These are phyloP conservation scores for Boletus semigastroideus DNA, from an alignment of 1,284 basidiomycete genomes.

Conservation along the genomic window DNA sequence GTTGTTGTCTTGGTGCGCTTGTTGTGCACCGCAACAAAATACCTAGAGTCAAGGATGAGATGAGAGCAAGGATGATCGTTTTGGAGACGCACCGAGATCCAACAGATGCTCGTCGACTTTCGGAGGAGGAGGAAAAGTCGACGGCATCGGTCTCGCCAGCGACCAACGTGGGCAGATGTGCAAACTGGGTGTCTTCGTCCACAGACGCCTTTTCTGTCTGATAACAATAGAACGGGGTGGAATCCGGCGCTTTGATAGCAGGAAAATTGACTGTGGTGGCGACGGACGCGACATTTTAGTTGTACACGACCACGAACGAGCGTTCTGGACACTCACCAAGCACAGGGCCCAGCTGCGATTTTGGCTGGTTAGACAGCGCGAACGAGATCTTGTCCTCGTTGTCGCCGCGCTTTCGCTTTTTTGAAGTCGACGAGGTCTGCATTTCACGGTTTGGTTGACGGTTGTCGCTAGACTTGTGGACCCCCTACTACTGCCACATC, in stretches of 20 bases:
- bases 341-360: slow-evolving; percentile 60
- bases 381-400: slow-evolving; percentile 44
- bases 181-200: slow-evolving; percentile 43
- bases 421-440: slow-evolving; percentile 37
- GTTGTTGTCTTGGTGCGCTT: slow-evolving; percentile 68
- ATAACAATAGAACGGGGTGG: slow-evolving; percentile 69
- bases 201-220: slow-evolving; percentile 33
- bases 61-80: slow-evolving; percentile 14
- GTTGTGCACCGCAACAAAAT: slow-evolving; percentile 69
- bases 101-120: slow-evolving; percentile 44
- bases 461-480: slow-evolving; percentile 7
- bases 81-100: slow-evolving; percentile 60
- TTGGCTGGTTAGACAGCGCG: slow-evolving; percentile 44
- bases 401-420: slow-evolving; percentile 63
- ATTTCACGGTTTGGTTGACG: slow-evolving; percentile 24
- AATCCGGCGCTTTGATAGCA: slow-evolving; percentile 57
- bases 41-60: slow-evolving; percentile 39
- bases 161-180: slow-evolving; percentile 51
- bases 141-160: slow-evolving; percentile 72
- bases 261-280: slow-evolving; percentile 69
- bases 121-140: slow-evolving; percentile 54
- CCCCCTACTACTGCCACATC: slow-evolving; percentile 12
- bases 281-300: slow-evolving; percentile 7
- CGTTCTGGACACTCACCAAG: slow-evolving; percentile 53
- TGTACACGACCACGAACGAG: slow-evolving; percentile 20